Conservation (phyloP, 495 filamentous ascomycete genomes). For the Cercophora newfieldiana region DNA sequence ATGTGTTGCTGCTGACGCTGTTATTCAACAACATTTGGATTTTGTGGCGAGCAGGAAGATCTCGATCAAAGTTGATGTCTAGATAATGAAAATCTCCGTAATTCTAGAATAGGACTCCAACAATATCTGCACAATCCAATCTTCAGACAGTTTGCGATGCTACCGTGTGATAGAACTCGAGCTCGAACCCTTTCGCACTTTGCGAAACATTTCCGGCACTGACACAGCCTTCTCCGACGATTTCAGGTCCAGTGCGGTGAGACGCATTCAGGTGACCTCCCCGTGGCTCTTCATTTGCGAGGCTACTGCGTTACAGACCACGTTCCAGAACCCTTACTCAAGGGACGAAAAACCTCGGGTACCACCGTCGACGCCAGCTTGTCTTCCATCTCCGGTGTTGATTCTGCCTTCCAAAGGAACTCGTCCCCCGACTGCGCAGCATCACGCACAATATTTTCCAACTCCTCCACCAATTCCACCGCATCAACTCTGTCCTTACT, state of each 20-base stretch:
- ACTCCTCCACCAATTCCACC: neutral
- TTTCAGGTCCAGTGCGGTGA: no score
- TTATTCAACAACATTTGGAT: neutral
- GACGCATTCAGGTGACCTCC: no score
- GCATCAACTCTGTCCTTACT: neutral
- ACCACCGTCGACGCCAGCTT: neutral
- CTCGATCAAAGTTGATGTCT: neutral
- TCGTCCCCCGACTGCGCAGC: neutral
- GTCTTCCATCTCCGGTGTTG: no score
- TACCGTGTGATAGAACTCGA: no score
- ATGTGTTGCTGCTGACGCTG: no score
- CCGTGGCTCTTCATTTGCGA: no score
- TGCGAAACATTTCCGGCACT: no score
- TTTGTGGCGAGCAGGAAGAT: constrained; percentile 7
- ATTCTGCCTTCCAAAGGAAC: neutral
- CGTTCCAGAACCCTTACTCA: neutral
- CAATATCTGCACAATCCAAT: no score
- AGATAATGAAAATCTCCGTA: neutral
- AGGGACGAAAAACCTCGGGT: neutral
- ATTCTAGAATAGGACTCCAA: no score
- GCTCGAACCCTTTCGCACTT: no score
- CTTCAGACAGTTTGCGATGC: no score
- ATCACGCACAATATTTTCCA: neutral
- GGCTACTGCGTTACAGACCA: neutral
- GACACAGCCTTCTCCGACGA: no score